Conservation (phyloP, 2,329 filamentous ascomycete species). For the Ascosphaera apis region DNA sequence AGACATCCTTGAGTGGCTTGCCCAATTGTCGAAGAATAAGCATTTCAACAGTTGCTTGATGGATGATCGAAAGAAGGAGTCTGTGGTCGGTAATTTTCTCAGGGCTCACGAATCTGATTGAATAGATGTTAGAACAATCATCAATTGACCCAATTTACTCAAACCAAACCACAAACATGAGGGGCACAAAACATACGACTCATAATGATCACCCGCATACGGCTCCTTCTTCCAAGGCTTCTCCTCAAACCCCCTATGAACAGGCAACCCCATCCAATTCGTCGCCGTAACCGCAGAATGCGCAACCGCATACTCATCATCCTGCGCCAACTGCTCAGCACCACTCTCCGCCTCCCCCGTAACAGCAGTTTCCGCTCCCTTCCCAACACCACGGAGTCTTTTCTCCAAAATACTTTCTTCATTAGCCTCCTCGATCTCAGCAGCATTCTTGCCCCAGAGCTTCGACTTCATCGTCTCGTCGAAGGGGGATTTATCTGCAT, state of each 20-base stretch:
- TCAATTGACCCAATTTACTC: neutral
- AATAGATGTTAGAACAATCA: conserved; percentile 1
- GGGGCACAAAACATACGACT: conserved; percentile 15
- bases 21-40: conserved; percentile 25
- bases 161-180: neutral
- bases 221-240: conserved; percentile 17
- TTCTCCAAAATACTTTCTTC: conserved; percentile 16
- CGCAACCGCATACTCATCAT: neutral
- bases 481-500: conserved; percentile 14
- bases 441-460: conserved; percentile 28
- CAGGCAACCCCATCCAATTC: conserved; percentile 30
- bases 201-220: conserved; percentile 16
- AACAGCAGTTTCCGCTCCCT: conserved; percentile 5
- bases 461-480: conserved; percentile 24
- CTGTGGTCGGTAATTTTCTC: conserved; percentile 14
- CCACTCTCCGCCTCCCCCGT: conserved; percentile 5
- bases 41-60: conserved; percentile 33
- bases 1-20: conserved; percentile 14
- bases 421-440: conserved; percentile 26
- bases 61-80: conserved; percentile 22
- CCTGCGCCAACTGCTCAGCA: conserved; percentile 1
- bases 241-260: conserved; percentile 28
- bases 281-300: conserved; percentile 12
- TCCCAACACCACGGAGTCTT: conserved; percentile 6
- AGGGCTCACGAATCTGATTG: conserved; percentile 15